These are phyloP conservation scores for Hypoxylon sp. DNA, from an alignment of 2,329 filamentous ascomycete genomes.

Conservation along the genomic window DNA sequence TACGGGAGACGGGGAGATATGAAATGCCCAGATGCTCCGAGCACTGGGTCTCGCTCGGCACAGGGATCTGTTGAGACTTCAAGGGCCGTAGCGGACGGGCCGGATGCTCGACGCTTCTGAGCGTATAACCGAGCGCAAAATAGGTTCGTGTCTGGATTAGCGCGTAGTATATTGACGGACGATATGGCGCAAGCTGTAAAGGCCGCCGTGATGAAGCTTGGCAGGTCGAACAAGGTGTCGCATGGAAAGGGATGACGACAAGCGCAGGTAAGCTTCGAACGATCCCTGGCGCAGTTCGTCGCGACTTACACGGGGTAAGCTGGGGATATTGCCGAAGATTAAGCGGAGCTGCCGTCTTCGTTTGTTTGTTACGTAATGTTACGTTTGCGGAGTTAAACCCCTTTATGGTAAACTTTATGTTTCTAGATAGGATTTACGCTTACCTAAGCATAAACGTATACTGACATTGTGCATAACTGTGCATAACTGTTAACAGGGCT, in stretches of 20 bases:
- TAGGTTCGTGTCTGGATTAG: background rate
- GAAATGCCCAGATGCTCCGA: slow-evolving; percentile 12
- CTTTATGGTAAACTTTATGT: too few relatives aligned
- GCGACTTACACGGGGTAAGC: slow-evolving; percentile 1
- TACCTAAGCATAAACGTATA: too few relatives aligned
- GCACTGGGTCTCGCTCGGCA: background rate
- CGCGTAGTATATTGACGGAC: background rate
- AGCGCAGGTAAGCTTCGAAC: slow-evolving; percentile 29
- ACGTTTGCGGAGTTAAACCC: background rate
- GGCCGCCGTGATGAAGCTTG: slow-evolving; percentile 2
- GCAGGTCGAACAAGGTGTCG: slow-evolving; percentile 32
- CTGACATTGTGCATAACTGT: too few relatives aligned
- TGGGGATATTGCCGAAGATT: slow-evolving; percentile 21
- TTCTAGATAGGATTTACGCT: too few relatives aligned
- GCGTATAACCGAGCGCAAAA: slow-evolving; percentile 1
- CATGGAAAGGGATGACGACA: slow-evolving; percentile 45
- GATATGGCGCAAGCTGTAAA: slow-evolving; percentile 1
- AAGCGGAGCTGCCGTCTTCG: slow-evolving; percentile 2
- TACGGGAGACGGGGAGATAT: slow-evolving; percentile 3
- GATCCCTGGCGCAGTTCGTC: slow-evolving; percentile 26
- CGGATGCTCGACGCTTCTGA: background rate
- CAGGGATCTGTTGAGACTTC: slow-evolving; percentile 16
- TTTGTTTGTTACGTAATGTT: slow-evolving; percentile 1
- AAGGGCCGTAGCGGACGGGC: background rate
- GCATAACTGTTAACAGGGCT: too few relatives aligned